Evolutionary conservation across 495 filamentous ascomycete species (phyloP), one percentile per base, ranked within the genome.

Genomic region (Aspergillus funiculosus): DNA sequence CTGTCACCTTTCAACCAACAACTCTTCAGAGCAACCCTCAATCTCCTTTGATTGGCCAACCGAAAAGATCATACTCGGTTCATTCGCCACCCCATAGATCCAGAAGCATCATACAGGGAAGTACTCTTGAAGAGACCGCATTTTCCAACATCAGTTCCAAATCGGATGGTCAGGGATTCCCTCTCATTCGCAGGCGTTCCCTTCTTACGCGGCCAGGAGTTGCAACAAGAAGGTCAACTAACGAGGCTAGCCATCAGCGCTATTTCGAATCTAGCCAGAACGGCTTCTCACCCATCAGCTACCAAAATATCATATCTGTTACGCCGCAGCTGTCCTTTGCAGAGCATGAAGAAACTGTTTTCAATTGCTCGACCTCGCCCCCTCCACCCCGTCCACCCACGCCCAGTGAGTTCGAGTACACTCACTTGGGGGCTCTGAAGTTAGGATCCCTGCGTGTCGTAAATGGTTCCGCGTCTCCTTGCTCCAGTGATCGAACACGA

Each of bases 401-500:
- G 31, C 74, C 74, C 11, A 57, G 48, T 17, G 68, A 67, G 35
- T 54, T 71, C 21, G 64, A 63, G 17, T 74, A 73, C 46, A 68
- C 69, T n/a, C 69, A 77, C 46, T 47, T 77, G 13, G 72, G 72
- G 24, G 68, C 69, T 2, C 57, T 77, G 18, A 70, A 69, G 30
- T 41, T 74, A 14, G 74, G 74, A 13, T 75, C 72, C 10, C 44
- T 77, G 36, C 66, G 72, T 10, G 67, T 77, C 3, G 73, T 74
- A 1, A 77, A 77, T 45, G 66, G 66, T 6, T 67, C 66, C 34
- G 48, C 52, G 18, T 75, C 71, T 11, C 71, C 73, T 2, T 69
- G 61, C 29, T 56, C 66, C n/a, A 67, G 64, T 29, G 61, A 69
- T 17, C 64, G 61, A 7, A 53, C 52, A 21, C 56, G 58, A 15